Conservation (phyloP, 371 early-diverging fungal species). For the Actinomortierella wolfii region DNA sequence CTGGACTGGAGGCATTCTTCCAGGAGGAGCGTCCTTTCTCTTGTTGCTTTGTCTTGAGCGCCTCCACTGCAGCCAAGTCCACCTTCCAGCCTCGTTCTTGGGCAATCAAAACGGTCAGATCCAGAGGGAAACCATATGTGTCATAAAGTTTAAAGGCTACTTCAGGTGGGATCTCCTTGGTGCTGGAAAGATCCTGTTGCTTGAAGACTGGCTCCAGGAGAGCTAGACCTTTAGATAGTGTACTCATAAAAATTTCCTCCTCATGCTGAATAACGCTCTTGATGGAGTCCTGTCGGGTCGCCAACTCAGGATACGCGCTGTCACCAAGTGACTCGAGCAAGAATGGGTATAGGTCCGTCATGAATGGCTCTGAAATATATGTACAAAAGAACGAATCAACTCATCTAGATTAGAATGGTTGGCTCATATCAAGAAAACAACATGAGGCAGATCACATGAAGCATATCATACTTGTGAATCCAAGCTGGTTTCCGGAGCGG, state of each 20-base stretch:
- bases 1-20: constrained; percentile 46
- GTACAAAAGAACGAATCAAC: background rate
- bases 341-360: constrained; percentile 66
- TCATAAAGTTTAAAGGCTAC: constrained; percentile 75
- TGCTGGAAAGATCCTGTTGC: constrained; percentile 45
- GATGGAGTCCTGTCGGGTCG: constrained; percentile 56
- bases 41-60: constrained; percentile 57
- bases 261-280: constrained; percentile 65
- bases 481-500: constrained; percentile 71
- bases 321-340: constrained; percentile 57
- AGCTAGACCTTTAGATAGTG: constrained; percentile 66
- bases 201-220: constrained; percentile 63
- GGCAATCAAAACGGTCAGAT: constrained; percentile 73
- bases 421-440: background rate
- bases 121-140: constrained; percentile 81
- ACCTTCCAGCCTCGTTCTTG: constrained; percentile 73
- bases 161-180: constrained; percentile 52
- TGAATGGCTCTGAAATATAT: constrained; percentile 54
- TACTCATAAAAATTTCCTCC: constrained; percentile 66
- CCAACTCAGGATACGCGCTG: constrained; percentile 64
- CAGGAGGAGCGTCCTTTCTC: constrained; percentile 61
- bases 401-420: background rate
- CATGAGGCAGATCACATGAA: background rate
- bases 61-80: constrained; percentile 63
- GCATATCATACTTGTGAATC: constrained; percentile 53